Conservation (phyloP, 345 rosid species). For the Linum usitatissimum region DNA sequence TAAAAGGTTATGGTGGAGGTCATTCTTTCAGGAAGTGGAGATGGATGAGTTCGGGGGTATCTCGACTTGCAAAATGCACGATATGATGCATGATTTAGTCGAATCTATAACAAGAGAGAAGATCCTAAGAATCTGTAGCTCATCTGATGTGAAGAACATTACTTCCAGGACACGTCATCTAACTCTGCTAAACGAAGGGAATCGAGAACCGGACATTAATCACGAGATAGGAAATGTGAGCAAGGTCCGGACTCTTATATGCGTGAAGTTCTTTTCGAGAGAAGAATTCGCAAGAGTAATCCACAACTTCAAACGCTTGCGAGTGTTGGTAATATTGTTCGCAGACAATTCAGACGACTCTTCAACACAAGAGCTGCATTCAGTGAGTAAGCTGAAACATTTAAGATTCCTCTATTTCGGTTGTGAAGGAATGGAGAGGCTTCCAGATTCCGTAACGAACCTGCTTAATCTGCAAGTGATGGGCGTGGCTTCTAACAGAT, state of each 20-base stretch:
- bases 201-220: neutral
- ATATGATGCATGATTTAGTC: neutral
- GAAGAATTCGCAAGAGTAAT: too few species aligned
- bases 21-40: neutral
- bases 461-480: neutral
- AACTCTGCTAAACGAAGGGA: neutral
- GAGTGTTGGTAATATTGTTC: neutral
- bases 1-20: neutral
- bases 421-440: neutral
- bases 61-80: neutral
- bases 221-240: neutral
- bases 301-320: neutral
- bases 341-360: too few species aligned
- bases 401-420: neutral
- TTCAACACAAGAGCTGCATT: too few species aligned
- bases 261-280: neutral
- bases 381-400: neutral
- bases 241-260: neutral
- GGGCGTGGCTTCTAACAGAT: neutral
- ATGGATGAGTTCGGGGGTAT: neutral
- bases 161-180: neutral
- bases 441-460: neutral
- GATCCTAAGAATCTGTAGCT: neutral
- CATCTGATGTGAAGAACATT: neutral
- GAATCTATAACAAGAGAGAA: neutral